A percentile compares a stretch with the other conserved stretches of the same genome.
phyloP scores from a whole-genome alignment of 805 yeast species.

The Teunomyces cretensis region DNA sequence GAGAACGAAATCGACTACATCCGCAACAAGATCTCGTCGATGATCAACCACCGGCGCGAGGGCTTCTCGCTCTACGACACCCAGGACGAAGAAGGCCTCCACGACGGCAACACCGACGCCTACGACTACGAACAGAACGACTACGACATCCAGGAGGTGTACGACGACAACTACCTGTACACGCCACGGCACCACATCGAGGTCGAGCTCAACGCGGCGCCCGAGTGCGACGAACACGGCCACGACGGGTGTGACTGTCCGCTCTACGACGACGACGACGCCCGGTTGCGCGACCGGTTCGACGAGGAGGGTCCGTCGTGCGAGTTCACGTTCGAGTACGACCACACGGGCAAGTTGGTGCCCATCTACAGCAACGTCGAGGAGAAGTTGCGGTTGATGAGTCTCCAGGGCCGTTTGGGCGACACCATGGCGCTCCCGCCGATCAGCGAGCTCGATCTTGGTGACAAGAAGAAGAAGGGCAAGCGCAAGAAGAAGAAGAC shows the following conservation, averaged over 20 bases:
- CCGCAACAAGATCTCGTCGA: slow-evolving; percentile 24
- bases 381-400: slow-evolving; percentile 36
- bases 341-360: slow-evolving; percentile 37
- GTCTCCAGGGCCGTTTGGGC: slow-evolving; percentile 16
- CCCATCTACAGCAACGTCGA: slow-evolving; percentile 42
- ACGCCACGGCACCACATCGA: slow-evolving; percentile 41
- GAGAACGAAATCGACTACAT: slow-evolving; percentile 29
- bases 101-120: slow-evolving; percentile 29
- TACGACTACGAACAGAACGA: slow-evolving; percentile 31
- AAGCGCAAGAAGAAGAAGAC: slow-evolving; percentile 23
- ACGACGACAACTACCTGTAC: slow-evolving; percentile 27
- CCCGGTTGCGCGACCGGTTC: slow-evolving; percentile 4
- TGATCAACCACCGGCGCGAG: slow-evolving; percentile 17
- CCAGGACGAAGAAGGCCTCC: slow-evolving; percentile 40
- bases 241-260: slow-evolving; percentile 26
- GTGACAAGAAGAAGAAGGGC: slow-evolving; percentile 14
- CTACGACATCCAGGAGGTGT: slow-evolving; percentile 38
- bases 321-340: slow-evolving; percentile 47
- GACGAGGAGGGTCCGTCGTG: slow-evolving; percentile 39
- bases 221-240: slow-evolving; percentile 31
- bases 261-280: slow-evolving; percentile 12
- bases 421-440: slow-evolving; percentile 7
- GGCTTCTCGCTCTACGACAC: slow-evolving; percentile 37
- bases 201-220: slow-evolving; percentile 38
- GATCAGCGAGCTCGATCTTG: slow-evolving; percentile 4